Evolutionary conservation across 176 grass and related monocot species (phyloP).

Genomic region (Lolium perenne): DNA sequence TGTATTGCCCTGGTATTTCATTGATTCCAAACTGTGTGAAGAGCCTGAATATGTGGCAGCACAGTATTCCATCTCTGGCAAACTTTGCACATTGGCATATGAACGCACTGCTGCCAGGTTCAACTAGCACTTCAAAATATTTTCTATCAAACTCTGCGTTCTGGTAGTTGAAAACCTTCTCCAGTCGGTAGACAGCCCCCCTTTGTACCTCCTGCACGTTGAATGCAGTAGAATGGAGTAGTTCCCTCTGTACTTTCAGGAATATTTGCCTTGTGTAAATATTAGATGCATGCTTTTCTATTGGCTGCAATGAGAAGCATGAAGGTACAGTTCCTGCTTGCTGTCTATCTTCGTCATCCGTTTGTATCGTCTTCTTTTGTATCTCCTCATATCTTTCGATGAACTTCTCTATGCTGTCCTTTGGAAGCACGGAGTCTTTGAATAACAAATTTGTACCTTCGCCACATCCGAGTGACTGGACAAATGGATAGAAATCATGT

Average conservation of each 20-base stretch:
- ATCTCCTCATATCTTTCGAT: conserved; percentile 30
- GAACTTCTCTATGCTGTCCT: conserved; percentile 39
- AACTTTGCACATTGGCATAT: conserved; percentile 47
- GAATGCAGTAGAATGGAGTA: conserved; percentile 30
- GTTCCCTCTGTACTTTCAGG: conserved; percentile 25
- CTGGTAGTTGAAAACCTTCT: conserved; percentile 13
- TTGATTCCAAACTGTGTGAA: conserved; percentile 39
- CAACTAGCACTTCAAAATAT: conserved; percentile 39
- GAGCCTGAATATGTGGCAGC: conserved; percentile 47
- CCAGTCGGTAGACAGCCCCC: conserved; percentile 13
- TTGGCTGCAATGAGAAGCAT: conserved; percentile 17
- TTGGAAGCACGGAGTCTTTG: conserved; percentile 24
- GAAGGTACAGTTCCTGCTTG: conserved; percentile 20
- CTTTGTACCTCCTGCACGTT: conserved; percentile 28
- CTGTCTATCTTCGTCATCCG: conserved; percentile 27
- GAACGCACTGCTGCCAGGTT: not conserved
- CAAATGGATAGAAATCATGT: conserved; percentile 32
- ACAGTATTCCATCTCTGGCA: conserved; percentile 42
- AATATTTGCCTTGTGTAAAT: conserved; percentile 45
- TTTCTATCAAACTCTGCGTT: conserved; percentile 18
- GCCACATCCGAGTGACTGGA: conserved; percentile 28
- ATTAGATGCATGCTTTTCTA: conserved; percentile 31
- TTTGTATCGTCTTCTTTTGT: conserved; percentile 24
- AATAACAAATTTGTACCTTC: conserved; percentile 33
- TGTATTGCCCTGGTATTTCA: conserved; percentile 40